Evolutionary conservation across 176 grass and related monocot genomes (phyloP).

Genomic region (Chrysopogon serrulatus): DNA sequence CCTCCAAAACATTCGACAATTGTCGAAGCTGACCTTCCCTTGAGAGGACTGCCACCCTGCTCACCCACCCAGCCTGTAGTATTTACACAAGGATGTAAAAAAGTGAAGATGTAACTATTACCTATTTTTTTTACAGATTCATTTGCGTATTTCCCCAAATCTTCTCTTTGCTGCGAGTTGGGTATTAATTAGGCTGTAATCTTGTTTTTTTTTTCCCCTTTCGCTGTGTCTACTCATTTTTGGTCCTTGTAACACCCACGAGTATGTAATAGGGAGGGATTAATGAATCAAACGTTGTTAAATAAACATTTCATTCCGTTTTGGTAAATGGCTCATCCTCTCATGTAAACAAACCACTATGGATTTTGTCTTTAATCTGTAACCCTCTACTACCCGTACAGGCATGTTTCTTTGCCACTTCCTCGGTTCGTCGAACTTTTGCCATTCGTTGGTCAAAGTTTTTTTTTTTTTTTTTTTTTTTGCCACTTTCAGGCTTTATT

Average conservation of each 20-base stretch:
- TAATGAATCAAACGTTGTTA: neutral
- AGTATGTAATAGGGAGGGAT: conserved; percentile 28
- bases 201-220: neutral
- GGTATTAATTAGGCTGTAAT: conserved; percentile 18
- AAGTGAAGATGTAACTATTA: neutral
- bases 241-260: conserved; percentile 15
- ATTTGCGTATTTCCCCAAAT: neutral
- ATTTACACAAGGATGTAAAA: conserved; percentile 40
- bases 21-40: conserved; percentile 37
- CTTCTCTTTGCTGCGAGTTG: neutral
- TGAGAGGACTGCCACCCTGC: neutral
- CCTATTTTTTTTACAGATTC: conserved; percentile 5
- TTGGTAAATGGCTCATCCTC: neutral
- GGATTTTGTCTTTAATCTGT: no score
- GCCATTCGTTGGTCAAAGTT: no score
- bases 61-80: conserved; percentile 6
- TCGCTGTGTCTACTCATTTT: conserved; percentile 27
- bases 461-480: no score
- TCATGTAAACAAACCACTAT: neutral
- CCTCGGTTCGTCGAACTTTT: no score
- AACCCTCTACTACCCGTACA: no score
- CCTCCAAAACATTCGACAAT: conserved; percentile 25
- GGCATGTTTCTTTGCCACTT: no score
- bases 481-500: no score
- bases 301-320: conserved; percentile 6